Conservation (phyloP, 257 asterid genomes). For the Haberlea rhodopensis region DNA sequence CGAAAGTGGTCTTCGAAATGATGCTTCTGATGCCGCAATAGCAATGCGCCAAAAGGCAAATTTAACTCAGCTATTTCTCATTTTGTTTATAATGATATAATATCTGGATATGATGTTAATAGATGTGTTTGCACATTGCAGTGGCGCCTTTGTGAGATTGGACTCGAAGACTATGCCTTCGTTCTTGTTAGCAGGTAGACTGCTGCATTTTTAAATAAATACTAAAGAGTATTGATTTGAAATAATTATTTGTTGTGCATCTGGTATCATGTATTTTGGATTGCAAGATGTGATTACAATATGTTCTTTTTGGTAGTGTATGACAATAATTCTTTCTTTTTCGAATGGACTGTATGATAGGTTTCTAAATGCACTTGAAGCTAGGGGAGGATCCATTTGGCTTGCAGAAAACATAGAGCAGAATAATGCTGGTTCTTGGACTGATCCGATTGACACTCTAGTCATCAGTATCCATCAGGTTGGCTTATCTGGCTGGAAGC, state of each 20-base stretch:
- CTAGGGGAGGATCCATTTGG: slow-evolving; percentile 70
- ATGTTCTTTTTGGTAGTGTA: too few relatives aligned
- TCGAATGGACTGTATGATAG: slow-evolving; percentile 32
- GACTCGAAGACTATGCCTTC: slow-evolving; percentile 94
- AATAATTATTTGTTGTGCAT: neutral
- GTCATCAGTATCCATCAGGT: slow-evolving; percentile 64
- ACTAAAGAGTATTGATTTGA: neutral
- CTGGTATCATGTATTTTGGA: neutral
- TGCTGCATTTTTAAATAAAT: slow-evolving; percentile 10
- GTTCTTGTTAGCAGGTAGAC: slow-evolving; percentile 93
- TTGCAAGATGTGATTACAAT: too few relatives aligned
- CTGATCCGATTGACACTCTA: slow-evolving; percentile 62
- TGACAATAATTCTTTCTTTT: too few relatives aligned
- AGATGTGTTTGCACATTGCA: slow-evolving; percentile 33
- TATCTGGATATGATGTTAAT: slow-evolving; percentile 18
- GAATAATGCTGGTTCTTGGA: slow-evolving; percentile 62
- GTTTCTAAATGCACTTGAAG: slow-evolving; percentile 82
- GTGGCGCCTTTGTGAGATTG: slow-evolving; percentile 99
- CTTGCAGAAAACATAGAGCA: slow-evolving; percentile 53
- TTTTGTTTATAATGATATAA: too few relatives aligned
- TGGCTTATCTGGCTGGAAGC: slow-evolving; percentile 87
- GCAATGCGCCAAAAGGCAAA: slow-evolving; percentile 98
- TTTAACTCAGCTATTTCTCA: slow-evolving; percentile 3
- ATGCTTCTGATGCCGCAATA: slow-evolving; percentile 90
- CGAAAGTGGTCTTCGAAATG: slow-evolving; percentile 92